Evolutionary conservation across 495 filamentous ascomycete species (phyloP), one percentile per base, ranked within the genome.

Genomic region (Chaetomidium leptoderma): DNA sequence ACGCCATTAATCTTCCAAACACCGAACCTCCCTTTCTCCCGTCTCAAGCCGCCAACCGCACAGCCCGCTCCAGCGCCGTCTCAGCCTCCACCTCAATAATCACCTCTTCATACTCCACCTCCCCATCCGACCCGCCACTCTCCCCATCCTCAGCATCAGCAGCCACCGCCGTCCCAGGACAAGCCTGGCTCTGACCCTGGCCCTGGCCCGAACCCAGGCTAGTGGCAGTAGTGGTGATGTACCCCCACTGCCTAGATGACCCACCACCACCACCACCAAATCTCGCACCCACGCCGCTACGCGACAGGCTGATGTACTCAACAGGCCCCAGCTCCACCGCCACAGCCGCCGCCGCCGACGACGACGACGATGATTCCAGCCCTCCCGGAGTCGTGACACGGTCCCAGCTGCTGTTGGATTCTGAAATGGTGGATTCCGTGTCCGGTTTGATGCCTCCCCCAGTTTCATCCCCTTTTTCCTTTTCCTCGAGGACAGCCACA

Each of bases 91-190:
- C 45, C 21, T 53, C 58, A 2, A 66, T 11, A 1, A 59, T 29
- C 19, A 36, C 61, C 24, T 66, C 55, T 29, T 59, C 51, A 40
- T 47, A 61, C 52, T 61, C 58, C 5, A 35, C 6, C 45, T 59
- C 63, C 23, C 27, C 49, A 2, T 40, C 54, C 33, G 23, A 37
- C 16, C 17, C n/a, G 8, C 2, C 23, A 30, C 6, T 32, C 0
- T 45, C 39, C 29, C n/a, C n/a, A n/a, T n/a, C n/a, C n/a, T n/a
- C n/a, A n/a, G n/a, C n/a, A n/a, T n/a, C 24, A 16, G 43, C 23
- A 13, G 24, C 2, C 6, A n/a, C 17, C 16, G 37, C 2, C 37
- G 36, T 8, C 6, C 13, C 44, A 17, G n/a, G n/a, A n/a, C n/a
- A n/a, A n/a, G n/a, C 24, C 24, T 26, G 42, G 7, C 21, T 7